Conservation (phyloP, 2,329 filamentous ascomycete genomes). For the Neoarthrinium moseri region DNA sequence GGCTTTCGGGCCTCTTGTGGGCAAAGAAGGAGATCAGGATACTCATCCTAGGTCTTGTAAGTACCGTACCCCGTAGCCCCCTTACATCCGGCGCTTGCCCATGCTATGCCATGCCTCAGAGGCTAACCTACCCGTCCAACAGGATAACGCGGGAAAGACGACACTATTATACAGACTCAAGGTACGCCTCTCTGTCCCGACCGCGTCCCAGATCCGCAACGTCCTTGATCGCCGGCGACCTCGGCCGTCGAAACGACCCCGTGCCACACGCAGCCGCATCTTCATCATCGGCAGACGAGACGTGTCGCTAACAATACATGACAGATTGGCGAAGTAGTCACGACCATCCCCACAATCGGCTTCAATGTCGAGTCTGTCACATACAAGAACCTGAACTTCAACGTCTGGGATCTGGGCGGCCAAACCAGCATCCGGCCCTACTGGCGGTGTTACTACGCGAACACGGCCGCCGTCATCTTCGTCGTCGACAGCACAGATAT, state of each 20-base stretch:
- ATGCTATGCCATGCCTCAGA: conserved; percentile 4
- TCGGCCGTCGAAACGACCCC: background rate
- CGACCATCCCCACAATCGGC: conserved; percentile 97
- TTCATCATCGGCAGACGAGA: background rate
- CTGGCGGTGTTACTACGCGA: conserved; percentile 99
- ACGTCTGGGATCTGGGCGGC: conserved; percentile 97
- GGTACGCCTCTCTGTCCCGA: conserved; percentile 45
- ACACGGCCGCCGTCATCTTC: conserved; percentile 97
- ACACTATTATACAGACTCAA: conserved; percentile 95
- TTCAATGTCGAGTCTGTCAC: conserved; percentile 99
- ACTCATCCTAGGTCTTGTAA: conserved; percentile 87
- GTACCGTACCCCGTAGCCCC: too few species aligned
- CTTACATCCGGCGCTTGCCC: background rate
- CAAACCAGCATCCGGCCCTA: conserved; percentile 99
- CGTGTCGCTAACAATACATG: conserved; percentile 9
- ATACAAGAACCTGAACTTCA: conserved; percentile 98
- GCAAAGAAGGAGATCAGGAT: conserved; percentile 98
- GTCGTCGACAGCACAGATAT: conserved; percentile 98
- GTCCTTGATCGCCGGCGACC: background rate
- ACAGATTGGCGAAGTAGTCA: conserved; percentile 97
- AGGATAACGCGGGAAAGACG: conserved; percentile 99
- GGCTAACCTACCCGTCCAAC: background rate
- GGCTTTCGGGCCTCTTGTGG: conserved; percentile 74
- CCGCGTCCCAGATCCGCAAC: background rate
- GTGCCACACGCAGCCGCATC: background rate